Conservation (phyloP, 78 protist genomes). For the Anaeramoeba flamelloides region DNA sequence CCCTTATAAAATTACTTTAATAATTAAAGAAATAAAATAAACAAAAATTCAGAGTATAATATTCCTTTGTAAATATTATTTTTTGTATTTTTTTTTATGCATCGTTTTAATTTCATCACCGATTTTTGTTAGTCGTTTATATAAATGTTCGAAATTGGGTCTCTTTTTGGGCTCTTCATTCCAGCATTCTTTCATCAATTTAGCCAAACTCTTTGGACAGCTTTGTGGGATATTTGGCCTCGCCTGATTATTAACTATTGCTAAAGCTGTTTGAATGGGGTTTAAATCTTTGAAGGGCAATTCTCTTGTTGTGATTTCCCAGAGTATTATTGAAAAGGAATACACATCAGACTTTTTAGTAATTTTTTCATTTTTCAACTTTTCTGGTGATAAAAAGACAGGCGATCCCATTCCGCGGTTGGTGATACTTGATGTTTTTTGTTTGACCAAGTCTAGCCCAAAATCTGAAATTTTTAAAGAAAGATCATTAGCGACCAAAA, state of each 20-base stretch:
- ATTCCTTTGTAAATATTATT: too few species aligned
- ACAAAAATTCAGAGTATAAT: too few species aligned
- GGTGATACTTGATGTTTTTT: not conserved
- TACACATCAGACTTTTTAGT: slow-evolving; percentile 11
- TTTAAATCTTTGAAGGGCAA: slow-evolving; percentile 23
- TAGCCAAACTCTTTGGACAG: not conserved
- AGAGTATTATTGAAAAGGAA: slow-evolving; percentile 25
- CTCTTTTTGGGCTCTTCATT: not conserved
- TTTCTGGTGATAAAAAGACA: not conserved
- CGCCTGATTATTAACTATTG: not conserved
- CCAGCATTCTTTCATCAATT: not conserved
- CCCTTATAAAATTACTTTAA: too few species aligned
- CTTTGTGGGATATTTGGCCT: not conserved
- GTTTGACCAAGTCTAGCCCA: not conserved
- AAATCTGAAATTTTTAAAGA: not conserved
- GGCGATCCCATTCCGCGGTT: not conserved
- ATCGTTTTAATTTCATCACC: too few species aligned
- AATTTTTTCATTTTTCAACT: not conserved
- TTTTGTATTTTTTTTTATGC: too few species aligned
- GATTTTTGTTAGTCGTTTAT: too few species aligned
- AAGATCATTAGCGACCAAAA: not conserved
- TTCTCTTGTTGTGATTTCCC: slow-evolving; percentile 8
- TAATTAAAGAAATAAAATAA: too few species aligned
- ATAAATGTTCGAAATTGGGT: not conserved
- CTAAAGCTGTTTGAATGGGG: slow-evolving; percentile 26